Evolutionary conservation across 257 asterid genomes (phyloP), one percentile per base, ranked within the genome.

Genomic region (Agastache rugosa): DNA sequence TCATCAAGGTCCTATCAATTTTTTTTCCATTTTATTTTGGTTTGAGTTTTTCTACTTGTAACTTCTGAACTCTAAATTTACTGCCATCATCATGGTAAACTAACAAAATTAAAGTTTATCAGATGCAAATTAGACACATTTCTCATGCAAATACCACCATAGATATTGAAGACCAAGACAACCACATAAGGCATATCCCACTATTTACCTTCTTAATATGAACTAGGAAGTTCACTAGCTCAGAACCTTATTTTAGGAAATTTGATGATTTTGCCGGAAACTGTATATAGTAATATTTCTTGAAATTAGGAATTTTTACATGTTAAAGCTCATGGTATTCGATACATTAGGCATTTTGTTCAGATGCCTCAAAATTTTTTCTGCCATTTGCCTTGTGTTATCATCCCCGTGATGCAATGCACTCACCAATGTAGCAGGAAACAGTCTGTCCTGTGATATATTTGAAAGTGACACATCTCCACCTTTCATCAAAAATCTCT

Each of bases 371-470:
- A 91, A 80, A 73, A 91, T 88, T 35, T 83, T 91, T 59, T 88
- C 96, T 4, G 97, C 97, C 90, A 86, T 85, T 78, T 84, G 70
- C 72, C 90, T 77, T 0, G 97, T 89, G 41, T 76, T 22, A 12
- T 84, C 89, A 78, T 89, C 89, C 1, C 96, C 97, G 63, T 85
- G 93, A 75, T 88, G 96, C 70, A 85, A 78, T 63, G 91, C 93
- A 71, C 86, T 80, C 14, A 91, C 80, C 63, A 91, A 70, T 17
- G 91, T 84, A 22, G 90, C 77, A 51, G 91, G 90, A 23, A 91
- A 69, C 78, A 87, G 29, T 72, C 88, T 83, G 71, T 89, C 97
- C 42, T 80, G 84, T 44, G 91, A 86, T 69, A 91, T 84, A 71
- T 72, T 82, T 14, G 90, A 86, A 67, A 51, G 66, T 44, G 92